Evolutionary conservation across 768 basidiomycete species (phyloP), one percentile per base, ranked within the genome.

Genomic region (Mycena amicta): DNA sequence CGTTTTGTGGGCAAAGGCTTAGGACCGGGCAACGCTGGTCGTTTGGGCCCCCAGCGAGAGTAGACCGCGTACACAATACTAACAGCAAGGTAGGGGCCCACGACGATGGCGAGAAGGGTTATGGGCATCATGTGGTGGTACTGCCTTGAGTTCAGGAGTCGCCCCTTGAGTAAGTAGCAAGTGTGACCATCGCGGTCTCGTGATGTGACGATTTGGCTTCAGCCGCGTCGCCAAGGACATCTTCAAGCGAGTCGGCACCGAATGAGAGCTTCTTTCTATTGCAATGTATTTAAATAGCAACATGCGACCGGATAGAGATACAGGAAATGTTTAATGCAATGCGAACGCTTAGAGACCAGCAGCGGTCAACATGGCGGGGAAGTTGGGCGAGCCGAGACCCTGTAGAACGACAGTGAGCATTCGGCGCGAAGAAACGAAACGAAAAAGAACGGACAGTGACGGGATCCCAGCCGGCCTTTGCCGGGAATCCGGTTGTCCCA

Each of bases 361-460:
- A 22, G 62, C 62, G 23, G 39, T 49, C 26, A 59, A 29, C 18
- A 64, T 31, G 15, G 60, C 55, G 11, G 59, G 56, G 55, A 78
- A 75, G 64, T 78, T 68, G 13, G 43, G 43, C 22, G 43, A 45
- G 15, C 43, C 43, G 8, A 45, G 43, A 8, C 22, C 43, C 33
- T 18, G 18, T 37, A 8, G 8, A 37, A 37, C 8, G 8, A 37
- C 8, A 18, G 18, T 18, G 33, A 37, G 8, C 8, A 37, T 37
- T 18, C 8, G 33, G 18, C 33, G 8, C 18, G 33, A 37, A 18
- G 18, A 18, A 8, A 37, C 33, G 33, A 37, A 18, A 37, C 8
- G 18, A 8, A 8, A 8, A 1, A 76, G 49, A 23, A 78, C 77
- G n/a, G n/a, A n/a, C n/a, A 15, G 76, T 80, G n/a, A 79, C 75